These are phyloP conservation scores for Pyrenula aspistea DNA, from an alignment of 495 filamentous ascomycete species.

Conservation along the genomic window DNA sequence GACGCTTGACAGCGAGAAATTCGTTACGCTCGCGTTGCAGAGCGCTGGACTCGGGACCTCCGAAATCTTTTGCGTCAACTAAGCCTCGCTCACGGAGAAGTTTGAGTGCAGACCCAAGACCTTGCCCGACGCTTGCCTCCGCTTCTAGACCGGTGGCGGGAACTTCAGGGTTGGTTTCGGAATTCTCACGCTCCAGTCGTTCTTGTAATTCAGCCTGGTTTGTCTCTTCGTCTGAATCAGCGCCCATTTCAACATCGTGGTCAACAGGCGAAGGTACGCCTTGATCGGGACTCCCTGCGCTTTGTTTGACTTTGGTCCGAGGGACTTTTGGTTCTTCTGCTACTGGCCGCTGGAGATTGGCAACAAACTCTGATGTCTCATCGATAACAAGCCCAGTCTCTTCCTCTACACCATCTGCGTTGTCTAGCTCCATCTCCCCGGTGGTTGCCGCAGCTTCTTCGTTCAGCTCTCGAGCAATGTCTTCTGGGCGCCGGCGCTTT, in stretches of 20 bases:
- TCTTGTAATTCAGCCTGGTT: slow-evolving; percentile 45
- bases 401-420: slow-evolving; percentile 33
- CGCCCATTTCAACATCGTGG: slow-evolving; percentile 30
- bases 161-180: slow-evolving; percentile 33
- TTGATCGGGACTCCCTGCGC: slow-evolving; percentile 26
- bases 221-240: slow-evolving; percentile 51
- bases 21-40: slow-evolving; percentile 60
- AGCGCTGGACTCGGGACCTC: slow-evolving; percentile 42
- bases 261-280: slow-evolving; percentile 35
- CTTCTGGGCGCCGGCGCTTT: slow-evolving; percentile 69
- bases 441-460: slow-evolving; percentile 55
- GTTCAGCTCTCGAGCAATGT: slow-evolving; percentile 69
- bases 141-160: slow-evolving; percentile 71
- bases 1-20: slow-evolving; percentile 72
- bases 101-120: slow-evolving; percentile 68
- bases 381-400: slow-evolving; percentile 77
- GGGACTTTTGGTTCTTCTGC: slow-evolving; percentile 31
- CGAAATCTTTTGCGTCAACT: slow-evolving; percentile 48
- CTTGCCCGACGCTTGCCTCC: slow-evolving; percentile 63
- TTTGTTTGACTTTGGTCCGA: slow-evolving; percentile 11
- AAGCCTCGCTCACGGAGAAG: slow-evolving; percentile 77
- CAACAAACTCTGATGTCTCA: slow-evolving; percentile 90
- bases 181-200: slow-evolving; percentile 37
- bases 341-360: slow-evolving; percentile 57
- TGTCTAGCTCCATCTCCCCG: slow-evolving; percentile 30